Evolutionary conservation across 306 rosid genomes (phyloP), one percentile per base, ranked within the genome.

Genomic region (Elaeagnus macrophylla): DNA sequence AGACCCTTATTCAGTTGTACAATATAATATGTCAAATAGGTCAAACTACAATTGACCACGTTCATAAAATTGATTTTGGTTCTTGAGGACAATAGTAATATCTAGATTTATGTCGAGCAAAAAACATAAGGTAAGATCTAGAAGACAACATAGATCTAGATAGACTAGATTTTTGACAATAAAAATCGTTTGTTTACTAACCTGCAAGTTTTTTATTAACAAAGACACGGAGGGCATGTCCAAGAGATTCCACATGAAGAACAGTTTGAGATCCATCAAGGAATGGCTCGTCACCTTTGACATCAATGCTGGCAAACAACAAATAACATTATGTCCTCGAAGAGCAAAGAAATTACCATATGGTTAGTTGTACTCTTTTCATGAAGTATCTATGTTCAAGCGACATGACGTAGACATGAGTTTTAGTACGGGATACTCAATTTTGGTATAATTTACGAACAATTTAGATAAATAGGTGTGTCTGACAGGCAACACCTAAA

Each of bases 161-260:
- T 19, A 19, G 53, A 25, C 32, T 25, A 25, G 32, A 57, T 49
- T 50, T 9, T 59, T 16, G 45, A 13, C 49, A 62, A 40, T 32
- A 39, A 47, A 15, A 51, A 25, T 9, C 10, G 17, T 14, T 60
- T 12, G 51, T 49, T 54, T 43, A 18, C 45, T 50, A 59, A 84
- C 97, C 96, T 71, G 83, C 86, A 65, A 57, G 85, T 66, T 86
- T 91, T 62, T 79, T 74, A 66, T 91, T 91, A 38, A 81, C 50
- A 75, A 82, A 91, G 43, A 75, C 81, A 67, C 80, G 87, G 62
- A 91, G 73, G 48, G 68, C 95, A 71, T 91, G 97, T 35, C 97
- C 97, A 69, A 91, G 96, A 41, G 97, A 83, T 61, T 86, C 82
- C 70, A 91, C 83, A 60, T 87, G 95, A 68, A 91, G 96, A 36